Percentiles rank a stretch among this genome's conserved stretches.
Evolutionary conservation across 768 basidiomycete species (phyloP).

Genomic region (Epithele typhae): DNA sequence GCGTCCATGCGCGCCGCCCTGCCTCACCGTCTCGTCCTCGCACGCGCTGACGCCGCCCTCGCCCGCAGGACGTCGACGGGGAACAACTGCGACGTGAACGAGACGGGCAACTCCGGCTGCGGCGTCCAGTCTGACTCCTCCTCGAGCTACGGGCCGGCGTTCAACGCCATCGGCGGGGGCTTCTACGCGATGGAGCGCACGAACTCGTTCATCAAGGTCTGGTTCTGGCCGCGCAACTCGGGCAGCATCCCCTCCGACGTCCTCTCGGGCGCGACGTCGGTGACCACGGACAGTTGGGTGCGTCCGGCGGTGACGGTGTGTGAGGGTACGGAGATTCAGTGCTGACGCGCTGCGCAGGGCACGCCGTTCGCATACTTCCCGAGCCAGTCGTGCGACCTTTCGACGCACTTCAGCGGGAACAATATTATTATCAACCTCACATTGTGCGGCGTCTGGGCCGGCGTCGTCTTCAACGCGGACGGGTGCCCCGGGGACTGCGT

Average conservation of each 20-base stretch:
- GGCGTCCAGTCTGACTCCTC: slow-evolving; percentile 38
- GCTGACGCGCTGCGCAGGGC: slow-evolving; percentile 33
- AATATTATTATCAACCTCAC: slow-evolving; percentile 67
- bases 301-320: slow-evolving; percentile 3
- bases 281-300: slow-evolving; percentile 55
- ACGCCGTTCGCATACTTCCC: slow-evolving; percentile 59
- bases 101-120: slow-evolving; percentile 51
- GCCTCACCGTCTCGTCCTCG: neutral
- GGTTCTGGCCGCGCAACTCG: slow-evolving; percentile 59
- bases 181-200: slow-evolving; percentile 65
- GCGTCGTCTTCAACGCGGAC: slow-evolving; percentile 36
- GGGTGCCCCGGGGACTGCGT: slow-evolving; percentile 50
- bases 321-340: neutral
- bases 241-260: slow-evolving; percentile 43
- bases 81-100: slow-evolving; percentile 42
- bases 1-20: neutral
- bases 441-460: slow-evolving; percentile 64
- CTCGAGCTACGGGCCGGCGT: slow-evolving; percentile 50
- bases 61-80: slow-evolving; percentile 6
- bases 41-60: too few relatives aligned
- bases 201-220: slow-evolving; percentile 52
- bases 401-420: slow-evolving; percentile 44
- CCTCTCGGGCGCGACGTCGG: slow-evolving; percentile 29
- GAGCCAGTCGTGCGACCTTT: slow-evolving; percentile 48
- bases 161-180: slow-evolving; percentile 60